Conservation (phyloP, 441 rosid genomes). For the Mallotus japonicus region DNA sequence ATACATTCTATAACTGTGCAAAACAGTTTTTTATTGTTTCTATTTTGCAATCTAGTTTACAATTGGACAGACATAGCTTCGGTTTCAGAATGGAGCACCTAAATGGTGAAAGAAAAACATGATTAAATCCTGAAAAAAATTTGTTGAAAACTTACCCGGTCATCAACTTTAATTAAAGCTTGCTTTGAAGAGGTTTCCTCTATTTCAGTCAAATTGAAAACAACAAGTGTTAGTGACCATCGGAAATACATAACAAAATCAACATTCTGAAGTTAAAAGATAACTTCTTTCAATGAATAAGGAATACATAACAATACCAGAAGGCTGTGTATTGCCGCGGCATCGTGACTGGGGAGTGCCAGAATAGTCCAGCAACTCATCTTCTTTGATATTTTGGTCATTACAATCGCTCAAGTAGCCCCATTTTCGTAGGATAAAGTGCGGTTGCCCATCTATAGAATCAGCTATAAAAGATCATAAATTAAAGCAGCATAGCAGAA, state of each 20-base stretch:
- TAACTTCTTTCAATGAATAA: neutral
- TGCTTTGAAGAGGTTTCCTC: slow-evolving; percentile 30
- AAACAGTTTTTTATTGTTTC: too few relatives aligned
- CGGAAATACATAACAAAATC: neutral
- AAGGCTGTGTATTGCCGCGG: slow-evolving; percentile 8
- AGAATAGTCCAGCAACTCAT: slow-evolving; percentile 23
- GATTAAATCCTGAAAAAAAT: neutral
- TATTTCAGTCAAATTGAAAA: slow-evolving; percentile 30
- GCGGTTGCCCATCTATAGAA: slow-evolving; percentile 36
- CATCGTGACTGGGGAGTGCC: slow-evolving; percentile 23
- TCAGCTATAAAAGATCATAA: neutral
- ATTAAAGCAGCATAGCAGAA: neutral
- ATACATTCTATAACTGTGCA: too few relatives aligned
- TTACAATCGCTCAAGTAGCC: slow-evolving; percentile 39
- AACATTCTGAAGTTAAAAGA: neutral
- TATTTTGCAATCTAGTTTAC: too few relatives aligned
- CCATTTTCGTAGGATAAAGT: slow-evolving; percentile 72
- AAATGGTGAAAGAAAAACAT: neutral
- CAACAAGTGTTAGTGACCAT: slow-evolving; percentile 6
- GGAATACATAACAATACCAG: slow-evolving; percentile 37
- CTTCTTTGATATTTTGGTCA: slow-evolving; percentile 35
- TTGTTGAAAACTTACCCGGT: slow-evolving; percentile 38
- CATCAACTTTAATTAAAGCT: slow-evolving; percentile 35
- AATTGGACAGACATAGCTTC: too few relatives aligned
- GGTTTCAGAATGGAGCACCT: neutral